phyloP scores from a whole-genome alignment of 768 basidiomycete species.

The Pulveroboletus sp. region DNA sequence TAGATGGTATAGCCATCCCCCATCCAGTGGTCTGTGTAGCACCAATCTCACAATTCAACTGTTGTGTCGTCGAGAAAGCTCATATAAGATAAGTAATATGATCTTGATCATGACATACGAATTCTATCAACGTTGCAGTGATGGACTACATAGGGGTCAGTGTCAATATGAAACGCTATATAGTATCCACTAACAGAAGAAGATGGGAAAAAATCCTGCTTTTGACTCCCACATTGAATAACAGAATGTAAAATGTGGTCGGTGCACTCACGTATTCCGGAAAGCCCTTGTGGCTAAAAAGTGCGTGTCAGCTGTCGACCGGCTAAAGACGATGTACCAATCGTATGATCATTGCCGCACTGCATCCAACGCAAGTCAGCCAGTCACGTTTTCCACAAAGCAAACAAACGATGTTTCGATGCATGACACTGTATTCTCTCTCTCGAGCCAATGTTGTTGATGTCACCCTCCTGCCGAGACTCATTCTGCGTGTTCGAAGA shows the following conservation, averaged over 20 bases:
- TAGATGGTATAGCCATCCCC: slow-evolving; percentile 15
- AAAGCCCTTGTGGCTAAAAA: slow-evolving; percentile 5
- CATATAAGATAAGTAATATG: no score
- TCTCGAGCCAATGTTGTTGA: slow-evolving; percentile 17
- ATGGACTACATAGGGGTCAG: slow-evolving; percentile 15
- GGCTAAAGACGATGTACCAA: slow-evolving; percentile 3
- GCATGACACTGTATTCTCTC: slow-evolving; percentile 18
- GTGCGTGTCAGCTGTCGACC: not conserved
- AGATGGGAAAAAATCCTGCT: slow-evolving; percentile 25
- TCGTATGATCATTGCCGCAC: slow-evolving; percentile 28
- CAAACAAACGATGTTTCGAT: slow-evolving; percentile 15
- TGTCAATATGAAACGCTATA: not conserved
- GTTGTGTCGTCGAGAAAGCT: not conserved
- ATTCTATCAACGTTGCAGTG: slow-evolving; percentile 24
- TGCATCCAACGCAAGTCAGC: not conserved
- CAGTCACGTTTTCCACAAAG: not conserved
- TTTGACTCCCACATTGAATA: not conserved
- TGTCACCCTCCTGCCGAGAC: slow-evolving; percentile 14
- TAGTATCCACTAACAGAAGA: slow-evolving; percentile 16
- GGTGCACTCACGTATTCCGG: slow-evolving; percentile 21
- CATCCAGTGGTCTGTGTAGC: slow-evolving; percentile 28
- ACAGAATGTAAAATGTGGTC: not conserved
- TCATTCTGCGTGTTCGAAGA: slow-evolving; percentile 24
- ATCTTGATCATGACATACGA: slow-evolving; percentile 6
- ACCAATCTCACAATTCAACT: slow-evolving; percentile 31